These are phyloP conservation scores for Turnera subulata DNA, from an alignment of 345 rosid species.

Conservation along the genomic window DNA sequence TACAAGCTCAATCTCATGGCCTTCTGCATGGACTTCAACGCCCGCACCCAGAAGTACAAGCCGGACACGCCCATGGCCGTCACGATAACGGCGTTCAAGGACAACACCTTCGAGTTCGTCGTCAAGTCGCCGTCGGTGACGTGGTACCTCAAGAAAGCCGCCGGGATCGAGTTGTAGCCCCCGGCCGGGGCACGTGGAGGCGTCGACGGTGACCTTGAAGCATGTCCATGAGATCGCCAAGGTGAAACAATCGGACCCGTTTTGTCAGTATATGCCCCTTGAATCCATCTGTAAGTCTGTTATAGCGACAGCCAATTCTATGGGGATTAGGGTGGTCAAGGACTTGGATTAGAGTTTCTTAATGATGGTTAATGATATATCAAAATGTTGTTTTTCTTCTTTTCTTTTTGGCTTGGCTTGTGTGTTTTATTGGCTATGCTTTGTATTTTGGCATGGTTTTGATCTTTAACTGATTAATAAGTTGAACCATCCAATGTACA, in stretches of 20 bases:
- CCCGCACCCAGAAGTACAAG: constrained; percentile 91
- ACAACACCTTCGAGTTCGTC: constrained; percentile 85
- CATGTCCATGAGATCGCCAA: constrained; percentile 89
- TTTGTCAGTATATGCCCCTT: constrained; percentile 74
- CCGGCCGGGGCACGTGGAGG: constrained; percentile 68
- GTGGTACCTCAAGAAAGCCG: constrained; percentile 91
- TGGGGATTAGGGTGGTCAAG: constrained; percentile 85
- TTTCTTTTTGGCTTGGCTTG: too few species aligned
- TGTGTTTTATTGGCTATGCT: too few species aligned
- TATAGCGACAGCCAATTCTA: constrained; percentile 73
- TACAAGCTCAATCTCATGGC: constrained; percentile 92
- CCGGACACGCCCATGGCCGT: constrained; percentile 88
- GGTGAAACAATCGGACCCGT: constrained; percentile 93
- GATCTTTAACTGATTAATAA: too few species aligned
- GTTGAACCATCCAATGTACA: too few species aligned
- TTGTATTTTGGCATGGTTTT: too few species aligned
- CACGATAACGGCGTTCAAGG: constrained; percentile 82
- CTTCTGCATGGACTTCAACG: constrained; percentile 97
- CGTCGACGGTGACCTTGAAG: constrained; percentile 58
- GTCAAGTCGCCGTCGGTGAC: constrained; percentile 78
- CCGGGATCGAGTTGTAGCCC: constrained; percentile 72
- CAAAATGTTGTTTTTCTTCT: too few species aligned
- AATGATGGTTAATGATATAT: too few species aligned
- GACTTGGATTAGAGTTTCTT: constrained; percentile 52
- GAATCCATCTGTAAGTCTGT: constrained; percentile 78